Base-by-base conservation (phyloP, 2,329 filamentous ascomycete species). In the Aureobasidium sp. region DNA sequence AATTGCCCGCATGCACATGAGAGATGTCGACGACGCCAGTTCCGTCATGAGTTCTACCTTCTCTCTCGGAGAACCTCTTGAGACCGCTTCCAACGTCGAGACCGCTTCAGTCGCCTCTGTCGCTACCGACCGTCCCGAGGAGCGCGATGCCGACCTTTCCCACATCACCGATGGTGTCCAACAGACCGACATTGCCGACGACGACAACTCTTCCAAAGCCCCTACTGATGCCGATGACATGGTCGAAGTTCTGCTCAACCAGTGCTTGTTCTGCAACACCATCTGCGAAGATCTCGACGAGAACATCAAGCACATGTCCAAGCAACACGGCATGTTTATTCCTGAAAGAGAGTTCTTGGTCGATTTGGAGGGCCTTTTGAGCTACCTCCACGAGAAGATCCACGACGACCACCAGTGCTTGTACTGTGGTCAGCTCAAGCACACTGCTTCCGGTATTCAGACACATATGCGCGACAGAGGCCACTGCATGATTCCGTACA, bases 391-490 rank as follows among this genome's bases (percentile, higher is more conserved):
- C 70, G 82, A 87, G 66, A 95, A 91, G 68, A 87, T 99, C 44
- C 83, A 87, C 64, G 84, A 91, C 63, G 84, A 87, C 65, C 86
- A 91, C 71, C 87, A 96, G 74, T 99, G 94, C 73, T 75, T 99
- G 51, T 91, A 87, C 72, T 99, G 94, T 73, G 87, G 89, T 72
- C 95, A 94, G 74, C 75, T 87, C 47, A 90, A 94, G 72, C 84
- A 87, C 65, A 92, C 87, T 14, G 81, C 88, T 0, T 86, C 87
- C 62, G 93, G 90, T 20, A 85, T 92, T 29, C 92, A 97, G 72
- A 97, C 92, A 0, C 94, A 99, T 74, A 99, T 99, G 94, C 87
- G 91, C 48, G 94, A 99, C 73, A 93, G 91, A 72, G 89, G 91
- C 0, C 94, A 99, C 76, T 97, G 93, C 82, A 96, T 92, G 83